These are phyloP conservation scores for Conoideocrella luteorostrata DNA, from an alignment of 2,329 filamentous ascomycete genomes.

Conservation along the genomic window DNA sequence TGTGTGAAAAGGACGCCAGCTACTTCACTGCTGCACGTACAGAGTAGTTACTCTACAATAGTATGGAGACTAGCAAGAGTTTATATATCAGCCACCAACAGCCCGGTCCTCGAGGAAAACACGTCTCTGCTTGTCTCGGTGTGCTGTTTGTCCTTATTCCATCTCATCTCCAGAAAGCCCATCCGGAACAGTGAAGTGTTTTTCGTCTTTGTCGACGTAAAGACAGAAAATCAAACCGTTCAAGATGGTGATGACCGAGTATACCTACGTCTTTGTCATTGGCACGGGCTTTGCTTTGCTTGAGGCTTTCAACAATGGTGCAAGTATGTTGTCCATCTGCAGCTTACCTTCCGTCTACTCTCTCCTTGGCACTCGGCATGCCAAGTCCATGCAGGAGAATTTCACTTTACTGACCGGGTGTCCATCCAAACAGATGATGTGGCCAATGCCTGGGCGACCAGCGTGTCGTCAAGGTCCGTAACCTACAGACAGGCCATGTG, in stretches of 20 bases:
- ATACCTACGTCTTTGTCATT: constrained; percentile 67
- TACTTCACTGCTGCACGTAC: too few species aligned
- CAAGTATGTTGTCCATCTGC: constrained; percentile 56
- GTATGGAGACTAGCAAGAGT: too few species aligned
- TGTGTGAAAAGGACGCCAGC: too few species aligned
- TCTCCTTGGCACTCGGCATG: too few species aligned
- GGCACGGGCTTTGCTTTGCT: constrained; percentile 71
- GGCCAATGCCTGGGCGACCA: constrained; percentile 76
- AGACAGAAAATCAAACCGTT: constrained; percentile 2
- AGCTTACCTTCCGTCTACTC: too few species aligned
- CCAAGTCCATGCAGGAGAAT: too few species aligned
- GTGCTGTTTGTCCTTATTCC: neutral
- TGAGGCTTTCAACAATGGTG: constrained; percentile 73
- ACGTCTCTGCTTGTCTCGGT: too few species aligned
- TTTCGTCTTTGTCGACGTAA: constrained; percentile 3
- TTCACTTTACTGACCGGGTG: constrained; percentile 8
- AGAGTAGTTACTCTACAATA: too few species aligned
- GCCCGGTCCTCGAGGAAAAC: too few species aligned
- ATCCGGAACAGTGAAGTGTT: too few species aligned
- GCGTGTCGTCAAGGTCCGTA: constrained; percentile 69
- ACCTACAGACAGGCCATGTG: constrained; percentile 63
- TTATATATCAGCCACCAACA: too few species aligned
- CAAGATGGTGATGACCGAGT: constrained; percentile 54
- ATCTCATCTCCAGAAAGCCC: neutral
- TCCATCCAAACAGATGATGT: constrained; percentile 59